Percentiles rank a stretch among this genome's conserved stretches.
These are phyloP conservation scores for Botrytis cinerea DNA, from an alignment of 2,329 filamentous ascomycete genomes.

Conservation along the genomic window DNA sequence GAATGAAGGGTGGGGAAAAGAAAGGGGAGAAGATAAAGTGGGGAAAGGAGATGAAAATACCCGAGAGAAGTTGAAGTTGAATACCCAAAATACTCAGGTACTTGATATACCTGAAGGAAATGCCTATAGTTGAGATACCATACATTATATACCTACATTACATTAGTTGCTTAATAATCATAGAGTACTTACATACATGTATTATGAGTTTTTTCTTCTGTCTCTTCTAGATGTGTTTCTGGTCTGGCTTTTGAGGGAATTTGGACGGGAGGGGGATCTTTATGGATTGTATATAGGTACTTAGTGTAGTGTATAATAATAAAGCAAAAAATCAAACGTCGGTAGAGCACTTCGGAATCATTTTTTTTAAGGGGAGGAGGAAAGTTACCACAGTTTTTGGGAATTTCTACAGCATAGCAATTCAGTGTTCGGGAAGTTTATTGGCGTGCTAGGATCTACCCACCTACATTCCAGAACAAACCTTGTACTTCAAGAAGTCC, in stretches of 20 bases:
- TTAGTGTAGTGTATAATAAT: too few species aligned
- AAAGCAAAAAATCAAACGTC: neutral
- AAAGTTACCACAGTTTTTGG: too few species aligned
- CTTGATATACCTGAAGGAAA: neutral
- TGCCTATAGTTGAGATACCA: conserved; percentile 1
- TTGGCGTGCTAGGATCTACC: too few species aligned
- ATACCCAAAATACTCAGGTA: neutral
- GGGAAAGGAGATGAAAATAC: neutral
- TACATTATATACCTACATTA: neutral
- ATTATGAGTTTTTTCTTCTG: neutral
- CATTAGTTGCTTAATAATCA: neutral
- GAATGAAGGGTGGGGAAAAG: neutral
- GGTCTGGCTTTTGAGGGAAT: neutral
- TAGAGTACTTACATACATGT: neutral
- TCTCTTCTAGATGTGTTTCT: neutral
- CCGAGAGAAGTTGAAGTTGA: neutral
- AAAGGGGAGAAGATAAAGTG: neutral
- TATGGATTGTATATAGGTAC: too few species aligned
- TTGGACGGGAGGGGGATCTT: neutral
- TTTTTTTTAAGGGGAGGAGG: too few species aligned
- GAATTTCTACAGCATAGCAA: too few species aligned
- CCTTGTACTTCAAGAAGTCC: too few species aligned
- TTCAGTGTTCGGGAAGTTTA: too few species aligned
- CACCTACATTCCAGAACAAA: too few species aligned
- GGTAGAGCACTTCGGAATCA: too few species aligned